phyloP scores from a whole-genome alignment of 805 yeast genomes.

The Candida tallmaniae region DNA sequence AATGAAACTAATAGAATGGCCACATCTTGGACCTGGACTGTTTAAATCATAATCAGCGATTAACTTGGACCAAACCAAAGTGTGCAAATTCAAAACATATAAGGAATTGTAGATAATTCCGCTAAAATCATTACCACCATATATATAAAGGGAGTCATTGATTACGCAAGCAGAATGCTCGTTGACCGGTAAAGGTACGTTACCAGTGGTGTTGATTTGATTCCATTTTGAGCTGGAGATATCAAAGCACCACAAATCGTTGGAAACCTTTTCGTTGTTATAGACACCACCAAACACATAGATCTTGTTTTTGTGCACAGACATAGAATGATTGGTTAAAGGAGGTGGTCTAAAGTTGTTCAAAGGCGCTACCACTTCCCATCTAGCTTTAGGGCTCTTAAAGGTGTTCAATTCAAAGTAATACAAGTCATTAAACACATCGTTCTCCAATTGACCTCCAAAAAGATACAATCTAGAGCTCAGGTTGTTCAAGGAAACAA shows the following conservation, averaged over 20 bases:
- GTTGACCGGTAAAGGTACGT: conserved; percentile 79
- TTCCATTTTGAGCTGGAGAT: conserved; percentile 68
- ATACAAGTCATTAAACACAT: conserved; percentile 78
- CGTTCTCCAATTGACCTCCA: conserved; percentile 92
- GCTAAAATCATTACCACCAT: conserved; percentile 81
- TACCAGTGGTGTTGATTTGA: conserved; percentile 63
- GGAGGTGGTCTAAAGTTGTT: conserved; percentile 63
- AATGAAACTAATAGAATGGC: conserved; percentile 80
- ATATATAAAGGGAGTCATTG: conserved; percentile 72
- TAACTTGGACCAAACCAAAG: conserved; percentile 69
- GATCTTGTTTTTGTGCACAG: conserved; percentile 68
- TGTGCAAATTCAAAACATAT: conserved; percentile 69
- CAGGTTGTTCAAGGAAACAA: conserved; percentile 49
- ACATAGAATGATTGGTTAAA: conserved; percentile 87
- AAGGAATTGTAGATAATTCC: conserved; percentile 66
- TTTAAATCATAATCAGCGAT: conserved; percentile 43
- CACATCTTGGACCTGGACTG: conserved; percentile 81
- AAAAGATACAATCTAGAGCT: conserved; percentile 66
- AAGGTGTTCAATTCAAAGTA: conserved; percentile 84
- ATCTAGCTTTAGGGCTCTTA: conserved; percentile 74
- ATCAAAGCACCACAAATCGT: conserved; percentile 79
- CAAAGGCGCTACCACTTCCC: conserved; percentile 68
- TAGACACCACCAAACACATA: conserved; percentile 90
- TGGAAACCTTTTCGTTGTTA: conserved; percentile 59
- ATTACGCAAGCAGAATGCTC: conserved; percentile 86